Percentiles rank a stretch among this genome's conserved stretches.
Conservation (phyloP, 2,329 filamentous ascomycete species). For the Trichoderma sp. region DNA sequence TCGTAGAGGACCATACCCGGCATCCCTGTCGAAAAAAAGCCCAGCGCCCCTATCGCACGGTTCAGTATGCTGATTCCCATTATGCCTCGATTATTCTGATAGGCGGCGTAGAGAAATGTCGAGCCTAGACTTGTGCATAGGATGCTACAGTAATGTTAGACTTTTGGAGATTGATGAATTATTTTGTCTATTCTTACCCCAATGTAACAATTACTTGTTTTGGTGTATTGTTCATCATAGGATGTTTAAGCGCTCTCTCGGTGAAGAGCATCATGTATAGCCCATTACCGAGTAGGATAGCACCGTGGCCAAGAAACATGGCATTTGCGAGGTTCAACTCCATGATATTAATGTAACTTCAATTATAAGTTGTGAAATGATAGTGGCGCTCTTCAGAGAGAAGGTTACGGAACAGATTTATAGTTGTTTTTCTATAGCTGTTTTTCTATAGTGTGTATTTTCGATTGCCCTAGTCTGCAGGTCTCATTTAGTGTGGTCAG, state of each 20-base stretch:
- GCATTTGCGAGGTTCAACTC: background rate
- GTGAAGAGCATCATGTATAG: background rate
- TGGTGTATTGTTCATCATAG: background rate
- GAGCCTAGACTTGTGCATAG: background rate
- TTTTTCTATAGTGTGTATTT: background rate
- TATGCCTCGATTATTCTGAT: background rate
- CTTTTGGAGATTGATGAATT: background rate
- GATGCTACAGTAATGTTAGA: background rate
- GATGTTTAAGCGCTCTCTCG: background rate
- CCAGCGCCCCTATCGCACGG: background rate
- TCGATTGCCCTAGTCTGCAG: background rate
- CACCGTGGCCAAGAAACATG: background rate
- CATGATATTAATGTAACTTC: background rate
- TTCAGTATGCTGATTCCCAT: background rate
- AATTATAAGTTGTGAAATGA: background rate
- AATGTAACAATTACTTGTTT: background rate
- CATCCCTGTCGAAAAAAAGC: background rate
- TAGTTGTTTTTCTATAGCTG: no score
- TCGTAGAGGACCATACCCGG: background rate
- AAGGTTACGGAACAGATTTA: background rate
- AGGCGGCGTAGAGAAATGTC: background rate
- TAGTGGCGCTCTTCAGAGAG: background rate
- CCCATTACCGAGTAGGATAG: background rate
- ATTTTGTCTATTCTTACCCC: background rate
- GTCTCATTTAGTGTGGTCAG: background rate